Percentiles rank a stretch among this genome's conserved stretches.
Evolutionary conservation across 176 grass and related monocot species (phyloP).

Genomic region (Cenchrus purpureus): DNA sequence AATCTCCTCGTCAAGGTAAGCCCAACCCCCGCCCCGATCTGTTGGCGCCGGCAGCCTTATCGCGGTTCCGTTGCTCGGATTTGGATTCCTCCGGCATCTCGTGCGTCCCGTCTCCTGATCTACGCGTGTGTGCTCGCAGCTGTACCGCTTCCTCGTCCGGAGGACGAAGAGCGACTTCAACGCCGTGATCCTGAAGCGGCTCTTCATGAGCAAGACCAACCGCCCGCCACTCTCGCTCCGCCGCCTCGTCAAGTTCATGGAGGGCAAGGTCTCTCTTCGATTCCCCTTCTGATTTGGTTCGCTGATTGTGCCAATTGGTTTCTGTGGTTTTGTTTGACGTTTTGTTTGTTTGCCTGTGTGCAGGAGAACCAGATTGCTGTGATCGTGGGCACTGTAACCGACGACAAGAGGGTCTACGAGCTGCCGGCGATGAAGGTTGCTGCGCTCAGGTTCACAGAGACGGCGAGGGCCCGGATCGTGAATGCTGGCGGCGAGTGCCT

Average conservation of each 20-base stretch:
- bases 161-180: conserved; percentile 83
- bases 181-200: conserved; percentile 74
- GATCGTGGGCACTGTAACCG: conserved; percentile 67
- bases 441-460: conserved; percentile 88
- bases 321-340: neutral
- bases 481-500: conserved; percentile 77
- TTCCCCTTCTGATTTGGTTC: neutral
- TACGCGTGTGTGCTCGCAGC: conserved; percentile 30
- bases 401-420: conserved; percentile 88
- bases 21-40: neutral
- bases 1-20: conserved; percentile 84
- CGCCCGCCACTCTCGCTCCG: conserved; percentile 72
- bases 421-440: conserved; percentile 78
- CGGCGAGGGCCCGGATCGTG: conserved; percentile 67
- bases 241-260: conserved; percentile 76
- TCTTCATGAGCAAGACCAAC: conserved; percentile 91
- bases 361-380: conserved; percentile 77
- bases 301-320: neutral
- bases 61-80: neutral
- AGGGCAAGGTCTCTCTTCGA: conserved; percentile 44
- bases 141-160: conserved; percentile 87
- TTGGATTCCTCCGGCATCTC: neutral
- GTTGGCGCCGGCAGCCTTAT: neutral
- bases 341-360: neutral
- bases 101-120: neutral